Evolutionary conservation across 1,139 yeast species (phyloP), one percentile per base, ranked within the genome.

Genomic region (Pichia sp.): DNA sequence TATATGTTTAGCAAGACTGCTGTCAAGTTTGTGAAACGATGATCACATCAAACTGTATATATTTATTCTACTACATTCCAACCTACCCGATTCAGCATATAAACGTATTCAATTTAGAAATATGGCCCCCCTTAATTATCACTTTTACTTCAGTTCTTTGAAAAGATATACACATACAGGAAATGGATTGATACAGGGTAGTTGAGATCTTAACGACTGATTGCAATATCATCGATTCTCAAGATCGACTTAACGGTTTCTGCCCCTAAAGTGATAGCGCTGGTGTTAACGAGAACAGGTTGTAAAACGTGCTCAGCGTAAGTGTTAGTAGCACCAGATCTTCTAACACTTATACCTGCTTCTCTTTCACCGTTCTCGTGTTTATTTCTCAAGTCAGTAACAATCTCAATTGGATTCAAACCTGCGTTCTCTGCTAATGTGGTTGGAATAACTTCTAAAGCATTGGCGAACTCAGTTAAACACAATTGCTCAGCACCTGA

Each of bases 401-500:
- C 95, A 33, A 93, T 94, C 50, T 85, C 84, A 52, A 93, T 86
- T 47, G 96, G 87, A 60, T 91, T 87, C 58, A 91, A 67, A 41
- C 99, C 99, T 13, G 98, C 97, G 58, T 91, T 93, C 63, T 93
- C 98, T 9, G 99, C 97, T 48, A 91, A 70, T 3, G 98, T 93
- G 4, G 96, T 86, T 47, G 98, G 98, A 46, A 91, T 86, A 29
- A 91, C 91, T 62, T 91, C 98, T 50, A 91, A 69, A 3, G 98
- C 97, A 53, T 82, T 78, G 16, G 98, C 96, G 64, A 86, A 91
- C 62, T 88, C 98, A 56, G 81, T 83, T 78, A 88, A 91, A 51
- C 94, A 93, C 52, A 87, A 80, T 38, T 94, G 93, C 60, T 91
- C 96, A 7, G 88, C 87, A 32, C 99, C 98, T 16, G 86, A 73